phyloP scores from a whole-genome alignment of 345 rosid species.

The Syzygium jambos region DNA sequence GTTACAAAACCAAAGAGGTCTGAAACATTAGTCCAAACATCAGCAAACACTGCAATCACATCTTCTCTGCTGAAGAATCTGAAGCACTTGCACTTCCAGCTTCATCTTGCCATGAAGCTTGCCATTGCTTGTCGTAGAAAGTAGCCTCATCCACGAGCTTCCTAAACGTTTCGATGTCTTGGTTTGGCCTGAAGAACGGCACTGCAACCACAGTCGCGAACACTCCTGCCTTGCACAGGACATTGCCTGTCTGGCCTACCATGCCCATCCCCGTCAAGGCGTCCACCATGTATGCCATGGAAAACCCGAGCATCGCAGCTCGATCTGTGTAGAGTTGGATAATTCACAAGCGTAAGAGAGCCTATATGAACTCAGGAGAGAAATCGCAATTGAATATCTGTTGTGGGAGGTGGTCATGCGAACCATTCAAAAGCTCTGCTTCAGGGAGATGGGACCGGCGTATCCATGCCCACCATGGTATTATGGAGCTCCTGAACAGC shows the following conservation, averaged over 20 bases:
- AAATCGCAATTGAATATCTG: not conserved
- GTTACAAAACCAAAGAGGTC: not conserved
- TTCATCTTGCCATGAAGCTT: conserved; percentile 28
- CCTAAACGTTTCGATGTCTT: conserved; percentile 20
- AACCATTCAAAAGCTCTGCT: conserved; percentile 44
- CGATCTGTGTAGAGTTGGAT: conserved; percentile 15
- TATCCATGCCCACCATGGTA: conserved; percentile 62
- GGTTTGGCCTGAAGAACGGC: conserved; percentile 13
- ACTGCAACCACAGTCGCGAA: conserved; percentile 21
- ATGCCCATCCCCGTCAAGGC: conserved; percentile 30
- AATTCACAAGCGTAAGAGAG: not conserved
- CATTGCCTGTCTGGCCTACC: conserved; percentile 29
- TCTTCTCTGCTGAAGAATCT: conserved; percentile 1
- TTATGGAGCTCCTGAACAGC: conserved; percentile 40
- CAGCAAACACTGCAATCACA: not conserved
- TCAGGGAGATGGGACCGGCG: conserved; percentile 34
- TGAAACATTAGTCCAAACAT: not conserved
- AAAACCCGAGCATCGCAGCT: conserved; percentile 57
- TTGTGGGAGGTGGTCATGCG: not conserved
- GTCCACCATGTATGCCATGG: conserved; percentile 32
- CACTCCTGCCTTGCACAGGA: conserved; percentile 36
- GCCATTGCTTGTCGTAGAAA: conserved; percentile 46
- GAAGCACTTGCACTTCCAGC: not conserved
- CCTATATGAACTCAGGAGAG: not conserved
- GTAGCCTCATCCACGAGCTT: conserved; percentile 38